phyloP scores from a whole-genome alignment of 768 basidiomycete species.

The Suillus subalutaceus region DNA sequence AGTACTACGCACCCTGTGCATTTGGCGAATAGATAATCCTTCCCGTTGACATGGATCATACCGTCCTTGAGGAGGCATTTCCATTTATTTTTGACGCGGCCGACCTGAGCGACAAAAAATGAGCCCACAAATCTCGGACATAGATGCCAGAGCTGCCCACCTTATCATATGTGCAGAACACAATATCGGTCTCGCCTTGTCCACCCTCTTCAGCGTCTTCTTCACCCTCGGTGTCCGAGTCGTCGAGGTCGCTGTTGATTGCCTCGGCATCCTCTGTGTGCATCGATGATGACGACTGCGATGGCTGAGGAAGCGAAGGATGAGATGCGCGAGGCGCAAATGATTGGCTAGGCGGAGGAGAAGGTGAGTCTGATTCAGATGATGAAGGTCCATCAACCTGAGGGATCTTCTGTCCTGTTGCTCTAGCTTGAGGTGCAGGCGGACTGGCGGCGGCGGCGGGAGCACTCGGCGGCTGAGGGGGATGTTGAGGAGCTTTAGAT shows the following conservation, averaged over 20 bases:
- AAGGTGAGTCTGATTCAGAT: slow-evolving; percentile 70
- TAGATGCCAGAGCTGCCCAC: slow-evolving; percentile 41
- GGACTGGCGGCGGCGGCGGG: slow-evolving; percentile 18
- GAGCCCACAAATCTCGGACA: slow-evolving; percentile 3
- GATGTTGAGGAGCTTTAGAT: slow-evolving; percentile 19
- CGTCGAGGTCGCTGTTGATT: slow-evolving; percentile 96
- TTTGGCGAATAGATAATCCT: slow-evolving; percentile 96
- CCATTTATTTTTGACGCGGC: slow-evolving; percentile 99
- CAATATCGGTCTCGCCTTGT: slow-evolving; percentile 82
- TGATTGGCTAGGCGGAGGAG: slow-evolving; percentile 60
- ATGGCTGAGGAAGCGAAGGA: slow-evolving; percentile 73
- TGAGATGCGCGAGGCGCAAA: slow-evolving; percentile 75
- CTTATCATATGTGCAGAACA: slow-evolving; percentile 99
- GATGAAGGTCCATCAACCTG: slow-evolving; percentile 79
- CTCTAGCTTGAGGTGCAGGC: slow-evolving; percentile 1
- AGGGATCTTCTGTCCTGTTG: slow-evolving; percentile 50
- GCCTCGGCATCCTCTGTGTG: slow-evolving; percentile 69
- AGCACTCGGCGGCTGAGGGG: slow-evolving; percentile 19
- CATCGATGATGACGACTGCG: slow-evolving; percentile 40
- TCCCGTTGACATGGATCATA: slow-evolving; percentile 95
- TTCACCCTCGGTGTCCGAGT: slow-evolving; percentile 87
- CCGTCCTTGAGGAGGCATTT: slow-evolving; percentile 98
- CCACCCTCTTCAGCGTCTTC: slow-evolving; percentile 81
- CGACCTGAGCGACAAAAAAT: slow-evolving; percentile 60
- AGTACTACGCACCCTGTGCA: slow-evolving; percentile 82